phyloP scores from a whole-genome alignment of 2,329 filamentous ascomycete genomes.

The Fusarium cyanostomum region DNA sequence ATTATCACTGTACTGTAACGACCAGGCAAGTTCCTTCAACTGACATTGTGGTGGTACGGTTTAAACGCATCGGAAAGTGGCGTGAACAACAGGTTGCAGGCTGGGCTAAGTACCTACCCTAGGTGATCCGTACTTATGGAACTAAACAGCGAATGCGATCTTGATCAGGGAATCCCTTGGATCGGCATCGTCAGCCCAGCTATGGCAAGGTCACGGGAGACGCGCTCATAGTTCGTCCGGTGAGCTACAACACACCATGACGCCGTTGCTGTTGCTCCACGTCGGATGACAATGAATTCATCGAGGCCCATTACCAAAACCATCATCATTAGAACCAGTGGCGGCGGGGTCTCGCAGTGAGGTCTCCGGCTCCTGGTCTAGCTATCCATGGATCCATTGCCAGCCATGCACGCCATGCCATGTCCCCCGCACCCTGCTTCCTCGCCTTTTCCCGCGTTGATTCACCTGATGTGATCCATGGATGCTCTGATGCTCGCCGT shows the following conservation, averaged over 20 bases:
- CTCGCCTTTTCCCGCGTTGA: constrained; percentile 12
- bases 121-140: not conserved
- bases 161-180: constrained; percentile 33
- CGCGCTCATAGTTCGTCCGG: constrained; percentile 7
- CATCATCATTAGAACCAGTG: constrained; percentile 18
- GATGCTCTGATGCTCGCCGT: constrained; percentile 33
- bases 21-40: constrained; percentile 1
- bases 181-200: constrained; percentile 15
- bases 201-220: constrained; percentile 24
- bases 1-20: no score
- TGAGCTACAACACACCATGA: constrained; percentile 32
- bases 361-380: not conserved
- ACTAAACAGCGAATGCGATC: constrained; percentile 27
- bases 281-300: constrained; percentile 11
- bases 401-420: constrained; percentile 5
- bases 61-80: constrained; percentile 24
- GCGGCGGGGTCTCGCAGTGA: constrained; percentile 17
- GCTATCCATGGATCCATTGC: constrained; percentile 5
- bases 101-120: constrained; percentile 9
- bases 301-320: constrained; percentile 6
- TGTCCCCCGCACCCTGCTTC: constrained; percentile 6
- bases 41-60: not conserved
- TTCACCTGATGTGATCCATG: constrained; percentile 41
- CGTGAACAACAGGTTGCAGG: constrained; percentile 18
- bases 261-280: constrained; percentile 11